Base-by-base conservation (phyloP, 2,329 filamentous ascomycete species). In the Pyrenochaeta sp. region DNA sequence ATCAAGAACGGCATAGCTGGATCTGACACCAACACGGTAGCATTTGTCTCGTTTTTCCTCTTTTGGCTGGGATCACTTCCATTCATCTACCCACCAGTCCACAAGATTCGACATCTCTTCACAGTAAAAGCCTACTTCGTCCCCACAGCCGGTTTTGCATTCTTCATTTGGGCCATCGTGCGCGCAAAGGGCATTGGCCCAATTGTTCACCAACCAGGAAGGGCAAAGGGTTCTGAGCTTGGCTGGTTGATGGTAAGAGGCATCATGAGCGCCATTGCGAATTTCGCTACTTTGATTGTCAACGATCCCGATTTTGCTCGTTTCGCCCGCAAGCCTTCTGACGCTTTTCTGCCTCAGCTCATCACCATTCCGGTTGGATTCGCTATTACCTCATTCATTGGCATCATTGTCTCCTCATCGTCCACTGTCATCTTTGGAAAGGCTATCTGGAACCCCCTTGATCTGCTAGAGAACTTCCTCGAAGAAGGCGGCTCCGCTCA, bases 41-140 rank as follows among this genome's bases (percentile, higher is more conserved):
- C 87, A 55, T 96, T 89, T 60, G 81, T 86, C 30, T 89, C 87
- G 9, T 96, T 96, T 74, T 87, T 96, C 75, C 75, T 96, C 43
- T 96, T 96, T 71, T 96, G 90, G 89, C 67, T 90, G 2, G 76
- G 81, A 51, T 92, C 88, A 2, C 77, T 96, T 1, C 90, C 91
- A 0, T 90, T 90, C 14, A 86, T 96, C 48, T 96, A 88, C 86
- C 92, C 94, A 57, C 90, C 90, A 0, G 90, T 96, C 1, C 89
- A 96, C 72, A 84, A 93, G 73, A 86, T 96, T 61, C 85, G 91
- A 31, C 91, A 96, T 68, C 77, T 96, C 3, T 96, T 96, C 74
- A 96, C 91, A 0, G 88, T 90, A 64, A 96, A 96, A 74, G 85
- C 92, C 0, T 88, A 85, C 64, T 83, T 95, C 47, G 91, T 94